Percentiles rank a stretch among this genome's conserved stretches.
Conservation (phyloP, 176 grass and related monocot genomes). For the Aegilops umbellulata region DNA sequence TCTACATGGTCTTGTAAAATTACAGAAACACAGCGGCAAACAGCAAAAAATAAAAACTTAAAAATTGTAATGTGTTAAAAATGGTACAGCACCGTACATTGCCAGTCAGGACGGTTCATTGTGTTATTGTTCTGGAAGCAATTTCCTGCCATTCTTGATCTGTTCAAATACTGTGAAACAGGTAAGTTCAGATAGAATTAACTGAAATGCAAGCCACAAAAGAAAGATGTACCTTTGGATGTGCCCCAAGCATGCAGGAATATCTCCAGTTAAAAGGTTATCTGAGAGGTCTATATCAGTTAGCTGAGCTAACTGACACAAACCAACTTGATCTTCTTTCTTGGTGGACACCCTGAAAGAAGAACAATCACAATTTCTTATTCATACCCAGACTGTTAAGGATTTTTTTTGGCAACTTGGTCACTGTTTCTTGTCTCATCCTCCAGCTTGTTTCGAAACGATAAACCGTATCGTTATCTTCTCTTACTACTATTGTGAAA, state of each 20-base stretch:
- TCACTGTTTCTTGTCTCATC: constrained; percentile 5
- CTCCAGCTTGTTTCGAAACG: constrained; percentile 15
- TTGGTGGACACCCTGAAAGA: constrained; percentile 41
- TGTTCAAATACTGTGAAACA: constrained; percentile 70
- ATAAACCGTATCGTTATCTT: background rate
- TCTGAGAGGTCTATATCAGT: constrained; percentile 71
- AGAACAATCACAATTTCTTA: background rate
- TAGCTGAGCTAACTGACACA: constrained; percentile 64
- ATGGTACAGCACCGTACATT: constrained; percentile 61
- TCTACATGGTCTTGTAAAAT: background rate
- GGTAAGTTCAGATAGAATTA: constrained; percentile 51
- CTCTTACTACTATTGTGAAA: background rate
- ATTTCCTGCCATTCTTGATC: constrained; percentile 73
- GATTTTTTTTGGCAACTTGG: constrained; percentile 1
- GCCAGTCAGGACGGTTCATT: constrained; percentile 43
- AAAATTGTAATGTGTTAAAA: background rate
- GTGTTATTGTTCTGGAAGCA: constrained; percentile 60
- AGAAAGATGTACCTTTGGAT: constrained; percentile 62
- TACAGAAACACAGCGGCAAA: background rate
- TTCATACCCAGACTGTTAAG: background rate
- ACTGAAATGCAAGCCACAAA: constrained; percentile 15
- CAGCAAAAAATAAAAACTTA: background rate
- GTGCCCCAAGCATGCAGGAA: constrained; percentile 67
- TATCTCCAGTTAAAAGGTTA: constrained; percentile 69
- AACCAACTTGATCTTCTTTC: constrained; percentile 40